These are phyloP conservation scores for Phytopythium oedochilum DNA, from an alignment of 352 stramenopile species.

Conservation along the genomic window DNA sequence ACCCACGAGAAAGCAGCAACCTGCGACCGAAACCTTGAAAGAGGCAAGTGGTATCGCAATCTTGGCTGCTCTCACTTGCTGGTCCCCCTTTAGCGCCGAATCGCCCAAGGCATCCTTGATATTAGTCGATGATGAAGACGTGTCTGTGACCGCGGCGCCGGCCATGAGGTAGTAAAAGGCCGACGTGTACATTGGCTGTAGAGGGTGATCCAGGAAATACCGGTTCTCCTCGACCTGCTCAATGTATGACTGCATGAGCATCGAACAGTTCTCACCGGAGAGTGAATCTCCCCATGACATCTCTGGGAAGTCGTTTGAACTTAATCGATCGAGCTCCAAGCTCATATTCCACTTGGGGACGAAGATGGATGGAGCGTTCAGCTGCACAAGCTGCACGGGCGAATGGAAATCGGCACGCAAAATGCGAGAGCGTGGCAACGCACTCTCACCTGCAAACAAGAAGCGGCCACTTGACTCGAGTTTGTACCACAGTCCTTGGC, in stretches of 20 bases:
- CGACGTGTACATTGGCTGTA: slow-evolving; percentile 44
- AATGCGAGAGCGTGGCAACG: slow-evolving; percentile 18
- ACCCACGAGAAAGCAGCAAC: slow-evolving; percentile 15
- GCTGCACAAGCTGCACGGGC: slow-evolving; percentile 35
- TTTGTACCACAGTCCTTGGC: slow-evolving; percentile 33
- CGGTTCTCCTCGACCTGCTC: slow-evolving; percentile 29
- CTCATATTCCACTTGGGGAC: slow-evolving; percentile 1
- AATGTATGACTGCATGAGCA: slow-evolving; percentile 44
- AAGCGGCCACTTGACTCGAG: slow-evolving; percentile 37
- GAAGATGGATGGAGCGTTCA: slow-evolving; percentile 22
- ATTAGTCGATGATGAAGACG: slow-evolving; percentile 1
- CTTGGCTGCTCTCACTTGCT: slow-evolving; percentile 21
- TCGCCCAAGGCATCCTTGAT: slow-evolving; percentile 14
- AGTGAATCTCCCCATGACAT: slow-evolving; percentile 20
- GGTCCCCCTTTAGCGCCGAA: slow-evolving; percentile 29
- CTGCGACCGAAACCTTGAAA: slow-evolving; percentile 25
- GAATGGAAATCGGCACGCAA: slow-evolving; percentile 25
- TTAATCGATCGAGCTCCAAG: slow-evolving; percentile 23
- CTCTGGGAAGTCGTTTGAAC: slow-evolving; percentile 15
- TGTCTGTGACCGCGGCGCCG: slow-evolving; percentile 28
- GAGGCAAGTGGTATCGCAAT: slow-evolving; percentile 25
- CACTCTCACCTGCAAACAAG: slow-evolving; percentile 30
- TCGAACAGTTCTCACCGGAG: slow-evolving; percentile 21
- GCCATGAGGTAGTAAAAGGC: slow-evolving; percentile 39
- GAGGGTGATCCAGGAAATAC: slow-evolving; percentile 26